These are phyloP conservation scores for Leccinum angustisporum DNA, from an alignment of 1,284 basidiomycete species.

Conservation along the genomic window DNA sequence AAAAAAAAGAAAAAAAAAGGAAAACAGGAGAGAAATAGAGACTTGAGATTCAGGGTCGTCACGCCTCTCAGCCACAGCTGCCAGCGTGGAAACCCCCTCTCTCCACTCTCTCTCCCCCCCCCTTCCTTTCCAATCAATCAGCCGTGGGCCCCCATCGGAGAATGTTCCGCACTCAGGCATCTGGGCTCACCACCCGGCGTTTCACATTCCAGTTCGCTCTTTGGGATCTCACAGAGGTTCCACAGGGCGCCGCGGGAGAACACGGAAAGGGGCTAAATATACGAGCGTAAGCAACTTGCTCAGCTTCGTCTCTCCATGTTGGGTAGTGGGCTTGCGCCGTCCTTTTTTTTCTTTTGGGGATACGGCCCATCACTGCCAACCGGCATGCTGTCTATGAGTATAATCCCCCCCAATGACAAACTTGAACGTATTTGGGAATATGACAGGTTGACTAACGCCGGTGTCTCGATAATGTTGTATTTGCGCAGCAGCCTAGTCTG, in stretches of 20 bases:
- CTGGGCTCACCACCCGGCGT: neutral
- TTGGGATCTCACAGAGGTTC: neutral
- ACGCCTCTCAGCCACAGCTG: conserved; percentile 14
- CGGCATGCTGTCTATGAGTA: conserved; percentile 8
- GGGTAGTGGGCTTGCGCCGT: conserved; percentile 5
- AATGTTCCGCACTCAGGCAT: conserved; percentile 11
- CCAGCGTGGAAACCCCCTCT: conserved; percentile 20
- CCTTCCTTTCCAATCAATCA: neutral
- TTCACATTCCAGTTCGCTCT: conserved; percentile 11
- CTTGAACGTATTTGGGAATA: neutral
- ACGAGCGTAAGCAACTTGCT: conserved; percentile 9
- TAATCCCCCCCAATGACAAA: neutral
- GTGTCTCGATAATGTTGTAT: conserved; percentile 10
- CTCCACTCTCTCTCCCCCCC: neutral
- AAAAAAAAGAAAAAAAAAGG: neutral
- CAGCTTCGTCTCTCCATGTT: conserved; percentile 1
- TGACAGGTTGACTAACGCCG: conserved; percentile 7
- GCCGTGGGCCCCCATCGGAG: neutral
- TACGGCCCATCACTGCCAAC: conserved; percentile 2
- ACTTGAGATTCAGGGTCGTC: conserved; percentile 26
- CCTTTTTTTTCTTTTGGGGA: neutral
- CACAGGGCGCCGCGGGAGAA: conserved; percentile 9
- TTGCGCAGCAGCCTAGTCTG: conserved; percentile 23
- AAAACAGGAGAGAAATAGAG: neutral
- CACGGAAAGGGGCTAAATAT: conserved; percentile 11